Conservation (phyloP, 176 grass and related monocot species). For the Musa troglodytarum region DNA sequence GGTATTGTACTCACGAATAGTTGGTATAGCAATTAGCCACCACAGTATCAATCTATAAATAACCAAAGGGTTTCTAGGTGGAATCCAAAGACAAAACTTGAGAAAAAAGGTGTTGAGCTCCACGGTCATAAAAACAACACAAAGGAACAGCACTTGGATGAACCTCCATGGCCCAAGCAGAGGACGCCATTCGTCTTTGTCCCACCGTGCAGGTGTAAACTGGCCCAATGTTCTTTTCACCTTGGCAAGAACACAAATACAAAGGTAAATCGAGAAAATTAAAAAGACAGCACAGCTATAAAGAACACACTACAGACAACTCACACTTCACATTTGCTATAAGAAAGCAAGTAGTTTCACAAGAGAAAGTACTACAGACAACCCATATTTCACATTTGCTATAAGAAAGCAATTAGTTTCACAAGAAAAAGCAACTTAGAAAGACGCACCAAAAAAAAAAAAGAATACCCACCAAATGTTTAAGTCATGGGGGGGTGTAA, state of each 20-base stretch:
- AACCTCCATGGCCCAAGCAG: conserved; percentile 89
- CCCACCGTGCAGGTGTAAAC: conserved; percentile 93
- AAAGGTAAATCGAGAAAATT: conserved; percentile 1
- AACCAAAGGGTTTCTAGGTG: conserved; percentile 79
- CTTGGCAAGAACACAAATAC: conserved; percentile 32
- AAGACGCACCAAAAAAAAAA: too few species aligned
- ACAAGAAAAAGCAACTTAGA: too few species aligned
- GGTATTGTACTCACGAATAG: conserved; percentile 92
- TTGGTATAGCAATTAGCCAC: conserved; percentile 98
- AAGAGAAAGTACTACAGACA: too few species aligned
- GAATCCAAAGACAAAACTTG: conserved; percentile 97
- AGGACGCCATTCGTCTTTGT: conserved; percentile 96
- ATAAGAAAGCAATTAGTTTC: too few species aligned
- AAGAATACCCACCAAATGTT: too few species aligned
- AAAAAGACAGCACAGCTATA: neutral
- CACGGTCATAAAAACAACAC: conserved; percentile 84
- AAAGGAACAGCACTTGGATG: conserved; percentile 81
- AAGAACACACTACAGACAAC: neutral
- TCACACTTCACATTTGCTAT: too few species aligned
- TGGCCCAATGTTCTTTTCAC: conserved; percentile 96
- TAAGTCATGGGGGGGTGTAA: too few species aligned
- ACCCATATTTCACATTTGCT: too few species aligned
- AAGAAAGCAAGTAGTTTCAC: too few species aligned
- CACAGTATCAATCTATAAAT: conserved; percentile 82
- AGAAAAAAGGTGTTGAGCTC: conserved; percentile 98